Conservation (phyloP, 306 rosid species). For the Nissolia schottii region DNA sequence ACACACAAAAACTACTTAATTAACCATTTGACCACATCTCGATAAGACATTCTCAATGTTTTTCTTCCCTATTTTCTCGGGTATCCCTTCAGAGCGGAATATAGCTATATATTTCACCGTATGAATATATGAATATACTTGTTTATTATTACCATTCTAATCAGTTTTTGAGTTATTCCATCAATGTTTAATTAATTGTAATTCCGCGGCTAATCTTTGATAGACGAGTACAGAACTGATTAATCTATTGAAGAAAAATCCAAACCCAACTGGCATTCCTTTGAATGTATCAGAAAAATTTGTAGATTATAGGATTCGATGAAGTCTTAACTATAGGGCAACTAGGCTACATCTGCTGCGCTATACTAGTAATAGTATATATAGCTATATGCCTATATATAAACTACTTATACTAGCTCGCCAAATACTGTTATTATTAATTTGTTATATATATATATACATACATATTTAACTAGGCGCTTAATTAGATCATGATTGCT, state of each 20-base stretch:
- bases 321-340: slow-evolving; percentile 28
- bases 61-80: slow-evolving; percentile 31
- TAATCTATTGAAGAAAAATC: slow-evolving; percentile 28
- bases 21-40: slow-evolving; percentile 33
- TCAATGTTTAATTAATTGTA: background rate
- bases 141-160: slow-evolving; percentile 13
- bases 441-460: no score
- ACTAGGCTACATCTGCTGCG: slow-evolving; percentile 24
- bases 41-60: slow-evolving; percentile 56
- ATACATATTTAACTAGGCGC: background rate
- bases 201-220: slow-evolving; percentile 23
- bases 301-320: slow-evolving; percentile 43
- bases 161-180: slow-evolving; percentile 18
- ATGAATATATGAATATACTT: background rate
- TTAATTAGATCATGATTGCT: background rate
- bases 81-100: slow-evolving; percentile 39
- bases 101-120: slow-evolving; percentile 37
- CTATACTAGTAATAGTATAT: background rate
- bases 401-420: background rate
- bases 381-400: background rate
- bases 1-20: background rate
- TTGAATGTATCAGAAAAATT: slow-evolving; percentile 48
- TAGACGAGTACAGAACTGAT: slow-evolving; percentile 12
- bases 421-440: background rate
- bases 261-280: slow-evolving; percentile 61